Evolutionary conservation across 192 early-diverging fungal species (phyloP).

Genomic region (Coemansia sp.): DNA sequence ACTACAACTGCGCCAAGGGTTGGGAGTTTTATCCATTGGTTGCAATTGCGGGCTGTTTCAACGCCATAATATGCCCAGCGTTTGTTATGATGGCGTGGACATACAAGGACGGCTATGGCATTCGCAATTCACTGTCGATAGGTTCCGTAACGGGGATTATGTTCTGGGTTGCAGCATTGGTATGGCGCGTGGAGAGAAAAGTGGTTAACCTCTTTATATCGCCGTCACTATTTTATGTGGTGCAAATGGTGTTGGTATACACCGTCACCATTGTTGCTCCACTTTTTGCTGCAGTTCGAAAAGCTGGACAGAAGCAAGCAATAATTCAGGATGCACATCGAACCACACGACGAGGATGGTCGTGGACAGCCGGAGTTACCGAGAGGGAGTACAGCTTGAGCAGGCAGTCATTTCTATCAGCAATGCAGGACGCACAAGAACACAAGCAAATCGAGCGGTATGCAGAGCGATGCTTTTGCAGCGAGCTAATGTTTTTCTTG

Average conservation of each 20-base stretch:
- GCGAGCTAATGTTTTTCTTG: slow-evolving; percentile 23
- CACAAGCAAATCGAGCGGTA: slow-evolving; percentile 11
- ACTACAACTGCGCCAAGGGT: slow-evolving; percentile 17
- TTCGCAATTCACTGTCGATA: slow-evolving; percentile 11
- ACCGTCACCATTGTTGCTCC: slow-evolving; percentile 10
- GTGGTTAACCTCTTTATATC: slow-evolving; percentile 1
- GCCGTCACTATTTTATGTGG: slow-evolving; percentile 8
- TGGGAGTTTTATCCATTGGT: slow-evolving; percentile 7
- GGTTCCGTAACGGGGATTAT: slow-evolving; percentile 2
- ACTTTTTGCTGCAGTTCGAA: slow-evolving; percentile 2
- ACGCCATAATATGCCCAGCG: neutral
- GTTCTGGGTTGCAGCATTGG: slow-evolving; percentile 6
- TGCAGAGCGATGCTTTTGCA: slow-evolving; percentile 26
- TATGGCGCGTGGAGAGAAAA: slow-evolving; percentile 1
- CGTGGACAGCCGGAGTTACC: slow-evolving; percentile 3
- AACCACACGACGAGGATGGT: slow-evolving; percentile 1
- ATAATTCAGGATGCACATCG: neutral
- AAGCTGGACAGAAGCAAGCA: neutral
- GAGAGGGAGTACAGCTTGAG: slow-evolving; percentile 11
- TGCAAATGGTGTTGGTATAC: slow-evolving; percentile 12
- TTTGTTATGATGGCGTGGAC: slow-evolving; percentile 7
- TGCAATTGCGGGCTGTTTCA: neutral
- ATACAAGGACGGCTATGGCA: slow-evolving; percentile 25
- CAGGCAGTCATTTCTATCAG: slow-evolving; percentile 17
- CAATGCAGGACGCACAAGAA: slow-evolving; percentile 16